These are phyloP conservation scores for Baorangia bicolor DNA, from an alignment of 768 basidiomycete genomes.

Conservation along the genomic window DNA sequence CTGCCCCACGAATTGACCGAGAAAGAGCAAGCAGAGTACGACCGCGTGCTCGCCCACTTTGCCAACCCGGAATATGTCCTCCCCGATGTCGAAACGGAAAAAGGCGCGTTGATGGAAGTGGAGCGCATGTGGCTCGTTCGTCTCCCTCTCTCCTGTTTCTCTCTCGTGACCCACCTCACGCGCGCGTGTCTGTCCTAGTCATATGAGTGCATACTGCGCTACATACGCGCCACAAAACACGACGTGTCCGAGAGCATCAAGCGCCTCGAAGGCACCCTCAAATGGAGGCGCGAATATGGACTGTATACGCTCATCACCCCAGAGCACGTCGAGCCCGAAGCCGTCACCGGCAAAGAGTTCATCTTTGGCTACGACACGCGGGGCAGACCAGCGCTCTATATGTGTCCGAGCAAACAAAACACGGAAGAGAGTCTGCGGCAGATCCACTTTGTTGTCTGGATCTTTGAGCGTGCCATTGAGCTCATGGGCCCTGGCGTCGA, in stretches of 20 bases:
- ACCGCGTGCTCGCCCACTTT: constrained; percentile 62
- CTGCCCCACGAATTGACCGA: constrained; percentile 41
- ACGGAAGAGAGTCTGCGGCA: constrained; percentile 67
- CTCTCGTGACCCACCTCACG: background rate
- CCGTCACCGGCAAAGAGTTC: constrained; percentile 79
- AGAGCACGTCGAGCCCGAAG: constrained; percentile 71
- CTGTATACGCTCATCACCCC: constrained; percentile 62
- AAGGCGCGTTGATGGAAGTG: constrained; percentile 51
- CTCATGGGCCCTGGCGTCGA: constrained; percentile 82
- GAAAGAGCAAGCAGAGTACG: constrained; percentile 48
- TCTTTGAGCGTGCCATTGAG: constrained; percentile 73
- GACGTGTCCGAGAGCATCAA: constrained; percentile 54
- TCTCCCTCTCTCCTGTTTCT: constrained; percentile 4
- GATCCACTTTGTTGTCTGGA: constrained; percentile 72
- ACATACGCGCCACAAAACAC: constrained; percentile 80
- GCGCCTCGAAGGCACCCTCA: constrained; percentile 68
- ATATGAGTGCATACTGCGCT: constrained; percentile 74
- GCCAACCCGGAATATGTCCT: constrained; percentile 48
- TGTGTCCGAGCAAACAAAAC: constrained; percentile 72
- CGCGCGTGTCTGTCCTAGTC: constrained; percentile 32
- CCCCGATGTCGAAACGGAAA: constrained; percentile 42
- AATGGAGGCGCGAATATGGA: constrained; percentile 80
- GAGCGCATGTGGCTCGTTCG: constrained; percentile 79
- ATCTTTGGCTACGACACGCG: constrained; percentile 71
- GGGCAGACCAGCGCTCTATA: constrained; percentile 67